These are phyloP conservation scores for Xylaria nigripes DNA, from an alignment of 495 filamentous ascomycete genomes.

Conservation along the genomic window DNA sequence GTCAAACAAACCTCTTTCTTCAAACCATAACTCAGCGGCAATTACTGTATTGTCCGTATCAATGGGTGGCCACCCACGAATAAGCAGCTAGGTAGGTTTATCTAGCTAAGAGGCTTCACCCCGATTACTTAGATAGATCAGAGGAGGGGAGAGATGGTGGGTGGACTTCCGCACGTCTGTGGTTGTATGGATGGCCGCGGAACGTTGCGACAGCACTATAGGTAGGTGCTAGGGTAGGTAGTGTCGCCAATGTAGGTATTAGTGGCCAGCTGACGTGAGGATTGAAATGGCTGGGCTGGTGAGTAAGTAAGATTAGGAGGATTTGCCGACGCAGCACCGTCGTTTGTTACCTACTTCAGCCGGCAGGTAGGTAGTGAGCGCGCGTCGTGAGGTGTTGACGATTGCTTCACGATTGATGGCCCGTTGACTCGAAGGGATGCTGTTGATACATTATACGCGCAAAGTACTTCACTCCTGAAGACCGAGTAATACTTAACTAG, in stretches of 20 bases:
- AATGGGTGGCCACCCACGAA: neutral
- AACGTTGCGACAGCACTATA: neutral
- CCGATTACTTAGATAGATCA: neutral
- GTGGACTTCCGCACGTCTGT: neutral
- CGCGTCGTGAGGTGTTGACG: neutral
- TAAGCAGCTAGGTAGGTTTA: neutral
- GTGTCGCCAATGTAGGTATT: neutral
- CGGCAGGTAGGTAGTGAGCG: too few relatives aligned
- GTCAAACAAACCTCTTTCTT: neutral
- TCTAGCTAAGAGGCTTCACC: neutral
- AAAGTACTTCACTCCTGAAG: neutral
- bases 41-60: neutral
- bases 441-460: neutral
- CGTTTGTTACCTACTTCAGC: too few relatives aligned
- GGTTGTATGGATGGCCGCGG: neutral
- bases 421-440: neutral
- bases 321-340: neutral
- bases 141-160: neutral
- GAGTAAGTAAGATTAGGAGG: neutral
- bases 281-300: neutral
- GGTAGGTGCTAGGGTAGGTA: neutral
- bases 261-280: neutral
- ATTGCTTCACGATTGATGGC: neutral
- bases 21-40: neutral
- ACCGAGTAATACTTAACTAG: too few relatives aligned